These are phyloP conservation scores for Leishmania arabica DNA, from an alignment of 208 protist species.

Conservation along the genomic window DNA sequence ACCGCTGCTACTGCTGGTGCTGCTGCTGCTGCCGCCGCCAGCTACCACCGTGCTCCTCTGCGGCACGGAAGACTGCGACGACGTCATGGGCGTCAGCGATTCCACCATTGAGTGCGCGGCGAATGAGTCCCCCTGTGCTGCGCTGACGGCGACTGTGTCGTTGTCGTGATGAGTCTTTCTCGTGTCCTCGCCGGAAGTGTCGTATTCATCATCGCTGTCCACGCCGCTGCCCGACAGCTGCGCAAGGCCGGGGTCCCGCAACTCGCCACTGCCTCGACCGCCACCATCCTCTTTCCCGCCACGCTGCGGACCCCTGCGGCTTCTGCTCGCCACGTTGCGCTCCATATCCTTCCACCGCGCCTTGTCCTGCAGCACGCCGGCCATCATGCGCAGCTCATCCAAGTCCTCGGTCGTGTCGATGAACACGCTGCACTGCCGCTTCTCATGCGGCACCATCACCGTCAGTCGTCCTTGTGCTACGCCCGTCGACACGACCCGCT, in stretches of 20 bases:
- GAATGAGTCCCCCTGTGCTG: not conserved
- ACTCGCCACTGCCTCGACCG: not conserved
- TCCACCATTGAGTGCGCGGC: not conserved
- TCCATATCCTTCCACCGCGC: slow-evolving; percentile 62
- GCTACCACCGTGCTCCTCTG: not conserved
- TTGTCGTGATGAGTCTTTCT: not conserved
- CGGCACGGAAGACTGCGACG: not conserved
- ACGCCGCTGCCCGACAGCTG: slow-evolving; percentile 4
- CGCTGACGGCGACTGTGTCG: not conserved
- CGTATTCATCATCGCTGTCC: slow-evolving; percentile 10
- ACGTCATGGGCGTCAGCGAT: not conserved
- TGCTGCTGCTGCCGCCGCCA: not conserved
- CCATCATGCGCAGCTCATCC: slow-evolving; percentile 68
- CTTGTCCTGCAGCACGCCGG: slow-evolving; percentile 56
- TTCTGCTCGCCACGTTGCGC: slow-evolving; percentile 53
- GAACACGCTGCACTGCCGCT: slow-evolving; percentile 60
- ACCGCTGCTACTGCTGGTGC: not conserved
- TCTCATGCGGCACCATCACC: slow-evolving; percentile 61
- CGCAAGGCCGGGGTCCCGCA: slow-evolving; percentile 19
- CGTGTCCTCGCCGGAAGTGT: not conserved
- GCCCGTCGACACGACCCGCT: slow-evolving; percentile 55
- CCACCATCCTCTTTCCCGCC: slow-evolving; percentile 2
- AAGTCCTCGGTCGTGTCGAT: slow-evolving; percentile 70
- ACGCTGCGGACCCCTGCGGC: not conserved
- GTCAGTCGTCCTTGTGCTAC: slow-evolving; percentile 69